A percentile compares a stretch with the other conserved stretches of the same genome.
phyloP scores from a whole-genome alignment of 2,329 filamentous ascomycete genomes.

The Ascochyta fabae region DNA sequence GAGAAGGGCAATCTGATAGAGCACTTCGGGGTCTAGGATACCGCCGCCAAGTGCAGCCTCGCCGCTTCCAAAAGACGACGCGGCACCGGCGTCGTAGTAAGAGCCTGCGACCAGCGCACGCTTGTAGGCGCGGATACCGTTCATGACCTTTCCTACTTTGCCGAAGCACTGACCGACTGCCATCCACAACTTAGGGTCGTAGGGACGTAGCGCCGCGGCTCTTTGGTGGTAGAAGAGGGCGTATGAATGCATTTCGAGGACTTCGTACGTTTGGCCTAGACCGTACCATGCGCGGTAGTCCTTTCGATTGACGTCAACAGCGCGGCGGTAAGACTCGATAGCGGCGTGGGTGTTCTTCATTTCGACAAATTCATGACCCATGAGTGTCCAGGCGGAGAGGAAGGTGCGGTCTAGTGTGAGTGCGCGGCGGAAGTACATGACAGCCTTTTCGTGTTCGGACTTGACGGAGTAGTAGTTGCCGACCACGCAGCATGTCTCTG shows the following conservation, averaged over 20 bases:
- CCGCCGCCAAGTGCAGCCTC: slow-evolving; percentile 55
- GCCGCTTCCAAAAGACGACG: slow-evolving; percentile 55
- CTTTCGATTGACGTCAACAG: slow-evolving; percentile 92
- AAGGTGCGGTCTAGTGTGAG: slow-evolving; percentile 89
- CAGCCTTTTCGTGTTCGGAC: slow-evolving; percentile 95
- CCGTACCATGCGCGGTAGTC: slow-evolving; percentile 99
- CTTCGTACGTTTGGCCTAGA: slow-evolving; percentile 94
- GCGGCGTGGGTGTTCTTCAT: slow-evolving; percentile 98
- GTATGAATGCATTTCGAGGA: slow-evolving; percentile 97
- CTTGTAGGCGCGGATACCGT: slow-evolving; percentile 94
- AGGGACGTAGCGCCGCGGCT: slow-evolving; percentile 88
- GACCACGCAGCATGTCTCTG: slow-evolving; percentile 94
- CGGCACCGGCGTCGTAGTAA: slow-evolving; percentile 74
- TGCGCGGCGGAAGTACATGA: slow-evolving; percentile 95
- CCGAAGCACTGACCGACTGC: slow-evolving; percentile 91
- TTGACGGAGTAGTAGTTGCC: slow-evolving; percentile 97
- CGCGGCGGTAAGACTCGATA: slow-evolving; percentile 94
- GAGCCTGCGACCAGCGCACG: slow-evolving; percentile 87
- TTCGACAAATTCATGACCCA: slow-evolving; percentile 99
- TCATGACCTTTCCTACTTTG: slow-evolving; percentile 83
- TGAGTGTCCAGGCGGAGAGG: slow-evolving; percentile 94
- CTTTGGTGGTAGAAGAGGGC: slow-evolving; percentile 98
- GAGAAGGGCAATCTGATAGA: slow-evolving; percentile 87
- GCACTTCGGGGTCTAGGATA: slow-evolving; percentile 85
- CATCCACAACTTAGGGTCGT: slow-evolving; percentile 99